phyloP scores from a whole-genome alignment of 2,329 filamentous ascomycete species.

The Aspergillus ustus region DNA sequence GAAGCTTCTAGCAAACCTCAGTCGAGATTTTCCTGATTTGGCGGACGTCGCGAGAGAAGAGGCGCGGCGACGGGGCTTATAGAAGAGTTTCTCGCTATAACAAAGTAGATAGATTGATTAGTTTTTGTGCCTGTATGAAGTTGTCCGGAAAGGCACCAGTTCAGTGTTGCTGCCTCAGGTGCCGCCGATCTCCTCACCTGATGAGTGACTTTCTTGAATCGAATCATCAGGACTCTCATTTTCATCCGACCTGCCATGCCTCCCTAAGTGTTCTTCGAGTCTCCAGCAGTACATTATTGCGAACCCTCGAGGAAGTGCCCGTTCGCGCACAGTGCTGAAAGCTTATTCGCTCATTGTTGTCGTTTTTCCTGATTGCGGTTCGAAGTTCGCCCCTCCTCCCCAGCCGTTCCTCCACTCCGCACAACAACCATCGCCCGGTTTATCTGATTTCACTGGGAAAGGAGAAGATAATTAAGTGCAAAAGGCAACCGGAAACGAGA shows the following conservation, averaged over 20 bases:
- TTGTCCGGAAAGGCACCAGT: not conserved
- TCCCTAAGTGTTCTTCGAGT: not conserved
- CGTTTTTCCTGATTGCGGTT: constrained; percentile 8
- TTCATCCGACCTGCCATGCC: constrained; percentile 3
- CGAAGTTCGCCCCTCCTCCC: constrained; percentile 12
- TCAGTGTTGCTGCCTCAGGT: not conserved
- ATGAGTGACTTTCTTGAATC: not conserved
- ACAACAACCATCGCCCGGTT: constrained; percentile 11
- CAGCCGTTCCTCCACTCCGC: constrained; percentile 18
- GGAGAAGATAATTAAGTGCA: not conserved
- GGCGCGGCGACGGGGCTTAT: constrained; percentile 25
- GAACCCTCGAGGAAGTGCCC: not conserved
- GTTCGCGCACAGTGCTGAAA: not conserved
- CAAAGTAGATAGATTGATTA: not conserved
- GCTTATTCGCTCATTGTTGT: constrained; percentile 19
- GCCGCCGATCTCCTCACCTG: constrained; percentile 20
- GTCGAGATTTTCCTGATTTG: constrained; percentile 28
- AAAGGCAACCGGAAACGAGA: not conserved
- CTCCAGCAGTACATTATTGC: not conserved
- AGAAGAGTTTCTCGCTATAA: not conserved
- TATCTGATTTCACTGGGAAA: not conserved
- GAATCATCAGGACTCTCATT: not conserved
- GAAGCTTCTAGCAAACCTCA: constrained; percentile 18
- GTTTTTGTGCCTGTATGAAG: not conserved
- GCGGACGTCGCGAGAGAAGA: constrained; percentile 25